These are phyloP conservation scores for Ecytonucleospora hepatopenaei DNA, from an alignment of 371 early-diverging fungal genomes.

Conservation along the genomic window DNA sequence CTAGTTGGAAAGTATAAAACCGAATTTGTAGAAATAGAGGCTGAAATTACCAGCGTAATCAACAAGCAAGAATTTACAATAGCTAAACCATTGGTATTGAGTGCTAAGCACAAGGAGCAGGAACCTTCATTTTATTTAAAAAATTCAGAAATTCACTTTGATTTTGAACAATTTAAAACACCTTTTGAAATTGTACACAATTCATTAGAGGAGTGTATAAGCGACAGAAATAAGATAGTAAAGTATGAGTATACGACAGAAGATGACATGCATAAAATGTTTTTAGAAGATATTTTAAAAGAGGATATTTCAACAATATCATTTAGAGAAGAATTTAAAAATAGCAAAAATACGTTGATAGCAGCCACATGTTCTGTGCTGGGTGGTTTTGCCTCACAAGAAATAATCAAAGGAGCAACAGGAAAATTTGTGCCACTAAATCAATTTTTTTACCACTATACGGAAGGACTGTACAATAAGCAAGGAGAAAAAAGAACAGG, in stretches of 20 bases:
- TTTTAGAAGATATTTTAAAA: background rate
- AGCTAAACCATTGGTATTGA: background rate
- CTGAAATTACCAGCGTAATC: constrained; percentile 38
- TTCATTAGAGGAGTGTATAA: constrained; percentile 23
- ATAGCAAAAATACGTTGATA: constrained; percentile 47
- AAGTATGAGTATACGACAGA: constrained; percentile 20
- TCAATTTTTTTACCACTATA: constrained; percentile 81
- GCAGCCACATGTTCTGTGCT: constrained; percentile 90
- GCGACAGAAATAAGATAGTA: constrained; percentile 17
- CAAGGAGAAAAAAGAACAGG: constrained; percentile 67
- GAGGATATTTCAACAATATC: background rate
- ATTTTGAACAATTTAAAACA: constrained; percentile 37
- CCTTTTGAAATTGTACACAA: constrained; percentile 29
- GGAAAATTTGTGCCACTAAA: constrained; percentile 86
- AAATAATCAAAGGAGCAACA: constrained; percentile 82
- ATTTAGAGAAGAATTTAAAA: constrained; percentile 8
- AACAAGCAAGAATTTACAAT: background rate
- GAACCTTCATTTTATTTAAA: too few relatives aligned
- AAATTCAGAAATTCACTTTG: background rate
- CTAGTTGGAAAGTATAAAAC: constrained; percentile 29
- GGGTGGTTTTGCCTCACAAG: constrained; percentile 96
- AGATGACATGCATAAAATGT: constrained; percentile 23
- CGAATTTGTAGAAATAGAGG: constrained; percentile 37
- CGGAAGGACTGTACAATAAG: constrained; percentile 9
- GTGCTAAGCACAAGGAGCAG: too few relatives aligned